Conservation (phyloP, 345 rosid genomes). For the Citrus inodora region DNA sequence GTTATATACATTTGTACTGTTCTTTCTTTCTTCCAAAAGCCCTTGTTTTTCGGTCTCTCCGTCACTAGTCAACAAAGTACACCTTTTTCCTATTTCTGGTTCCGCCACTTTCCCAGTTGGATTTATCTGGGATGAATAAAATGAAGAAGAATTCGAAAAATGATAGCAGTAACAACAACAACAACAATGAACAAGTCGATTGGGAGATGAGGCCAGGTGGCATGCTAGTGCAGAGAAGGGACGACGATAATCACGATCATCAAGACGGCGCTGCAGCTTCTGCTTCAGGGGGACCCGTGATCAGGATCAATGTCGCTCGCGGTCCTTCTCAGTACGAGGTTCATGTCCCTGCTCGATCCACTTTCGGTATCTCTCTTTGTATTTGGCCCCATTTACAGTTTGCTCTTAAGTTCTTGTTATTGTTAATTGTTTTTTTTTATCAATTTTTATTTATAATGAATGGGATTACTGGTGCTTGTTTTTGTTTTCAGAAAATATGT, state of each 20-base stretch:
- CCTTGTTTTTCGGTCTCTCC: neutral
- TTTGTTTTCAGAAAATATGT: neutral
- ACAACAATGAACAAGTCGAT: slow-evolving; percentile 25
- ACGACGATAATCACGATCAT: slow-evolving; percentile 24
- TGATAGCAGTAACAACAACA: neutral
- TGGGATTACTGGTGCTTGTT: neutral
- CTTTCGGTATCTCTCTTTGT: slow-evolving; percentile 49
- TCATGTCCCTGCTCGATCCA: slow-evolving; percentile 40
- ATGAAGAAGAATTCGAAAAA: neutral
- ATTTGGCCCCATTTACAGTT: neutral
- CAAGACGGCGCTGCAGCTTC: slow-evolving; percentile 23
- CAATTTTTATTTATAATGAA: too few relatives aligned
- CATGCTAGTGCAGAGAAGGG: slow-evolving; percentile 56
- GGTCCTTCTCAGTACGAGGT: slow-evolving; percentile 52
- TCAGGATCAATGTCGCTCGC: slow-evolving; percentile 43
- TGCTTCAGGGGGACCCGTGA: slow-evolving; percentile 24
- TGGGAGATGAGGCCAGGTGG: slow-evolving; percentile 55
- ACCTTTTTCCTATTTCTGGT: neutral
- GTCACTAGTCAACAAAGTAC: neutral
- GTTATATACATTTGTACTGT: neutral
- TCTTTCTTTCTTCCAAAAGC: neutral
- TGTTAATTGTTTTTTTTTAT: neutral
- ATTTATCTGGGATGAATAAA: neutral
- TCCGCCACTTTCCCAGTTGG: neutral
- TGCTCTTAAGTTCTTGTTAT: neutral